These are phyloP conservation scores for Epichloe brachyelytri DNA, from an alignment of 2,329 filamentous ascomycete genomes.

Conservation along the genomic window DNA sequence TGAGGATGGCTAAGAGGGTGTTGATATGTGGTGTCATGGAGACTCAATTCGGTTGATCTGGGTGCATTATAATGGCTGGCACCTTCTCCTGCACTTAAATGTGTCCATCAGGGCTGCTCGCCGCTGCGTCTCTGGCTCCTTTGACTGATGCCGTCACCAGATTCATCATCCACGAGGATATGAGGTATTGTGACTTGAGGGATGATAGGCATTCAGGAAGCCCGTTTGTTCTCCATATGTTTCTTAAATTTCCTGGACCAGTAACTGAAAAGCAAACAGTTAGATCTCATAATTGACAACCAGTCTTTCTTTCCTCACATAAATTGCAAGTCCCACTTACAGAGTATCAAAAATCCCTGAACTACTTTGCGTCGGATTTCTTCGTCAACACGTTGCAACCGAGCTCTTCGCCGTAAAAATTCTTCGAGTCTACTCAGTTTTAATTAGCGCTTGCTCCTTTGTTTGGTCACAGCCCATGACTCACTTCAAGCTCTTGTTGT, in stretches of 20 bases:
- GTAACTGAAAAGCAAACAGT: conserved; percentile 36
- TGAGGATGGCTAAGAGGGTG: conserved; percentile 45
- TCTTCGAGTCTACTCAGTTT: conserved; percentile 59
- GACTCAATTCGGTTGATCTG: conserved; percentile 29
- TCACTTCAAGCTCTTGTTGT: conserved; percentile 84
- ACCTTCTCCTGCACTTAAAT: conserved; percentile 8
- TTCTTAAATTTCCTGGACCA: conserved; percentile 75
- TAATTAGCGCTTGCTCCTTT: not conserved
- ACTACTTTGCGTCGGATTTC: conserved; percentile 84
- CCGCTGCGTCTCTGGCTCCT: not conserved
- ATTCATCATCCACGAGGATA: conserved; percentile 76
- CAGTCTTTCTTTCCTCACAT: not conserved
- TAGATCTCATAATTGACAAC: not conserved
- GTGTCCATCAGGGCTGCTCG: conserved; percentile 7
- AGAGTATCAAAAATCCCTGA: conserved; percentile 85
- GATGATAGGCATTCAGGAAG: conserved; percentile 62
- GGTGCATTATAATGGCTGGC: not conserved
- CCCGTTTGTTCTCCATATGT: conserved; percentile 57
- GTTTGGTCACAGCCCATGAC: conserved; percentile 11
- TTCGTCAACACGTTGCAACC: conserved; percentile 88
- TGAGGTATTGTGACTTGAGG: conserved; percentile 78
- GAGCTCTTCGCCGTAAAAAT: conserved; percentile 77
- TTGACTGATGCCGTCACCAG: conserved; percentile 25
- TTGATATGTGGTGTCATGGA: conserved; percentile 18
- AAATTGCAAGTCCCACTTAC: conserved; percentile 29